phyloP scores from a whole-genome alignment of 2,329 filamentous ascomycete species.

The Plenodomus tracheiphilus region DNA sequence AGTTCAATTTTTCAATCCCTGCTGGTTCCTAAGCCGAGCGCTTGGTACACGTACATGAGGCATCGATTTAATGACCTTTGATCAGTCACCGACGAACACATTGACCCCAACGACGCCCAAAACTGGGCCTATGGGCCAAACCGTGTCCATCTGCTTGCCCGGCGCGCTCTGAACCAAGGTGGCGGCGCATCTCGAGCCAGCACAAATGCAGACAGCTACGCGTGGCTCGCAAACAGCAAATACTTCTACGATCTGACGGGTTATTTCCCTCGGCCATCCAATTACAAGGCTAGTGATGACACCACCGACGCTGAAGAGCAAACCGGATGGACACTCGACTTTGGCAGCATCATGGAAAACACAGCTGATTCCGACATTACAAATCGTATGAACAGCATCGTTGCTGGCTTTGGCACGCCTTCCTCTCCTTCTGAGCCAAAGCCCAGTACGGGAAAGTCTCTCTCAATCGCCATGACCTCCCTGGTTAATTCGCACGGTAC shows the following conservation, averaged over 20 bases:
- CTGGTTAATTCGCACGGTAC: conserved; percentile 10
- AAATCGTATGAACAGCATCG: not conserved
- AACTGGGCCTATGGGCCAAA: conserved; percentile 11
- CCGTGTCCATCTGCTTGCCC: conserved; percentile 6
- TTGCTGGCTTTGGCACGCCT: not conserved
- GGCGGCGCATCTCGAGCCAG: conserved; percentile 11
- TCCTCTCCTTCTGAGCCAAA: not conserved
- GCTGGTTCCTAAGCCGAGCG: too few relatives aligned
- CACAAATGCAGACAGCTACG: conserved; percentile 13
- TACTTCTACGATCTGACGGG: conserved; percentile 12
- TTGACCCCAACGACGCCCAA: conserved; percentile 1
- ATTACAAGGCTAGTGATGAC: conserved; percentile 1
- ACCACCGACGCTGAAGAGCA: not conserved
- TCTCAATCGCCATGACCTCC: conserved; percentile 11
- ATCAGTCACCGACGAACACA: conserved; percentile 1
- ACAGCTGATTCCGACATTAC: conserved; percentile 1
- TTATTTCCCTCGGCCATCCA: conserved; percentile 7
- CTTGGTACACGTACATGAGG: too few relatives aligned
- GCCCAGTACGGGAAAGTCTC: conserved; percentile 5
- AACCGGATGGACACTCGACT: conserved; percentile 1
- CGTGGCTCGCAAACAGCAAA: conserved; percentile 11
- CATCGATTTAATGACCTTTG: too few relatives aligned
- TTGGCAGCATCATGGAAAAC: conserved; percentile 1
- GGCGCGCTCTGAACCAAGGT: conserved; percentile 4
- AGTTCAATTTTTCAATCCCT: not conserved